These are phyloP conservation scores for Amanita subjunquillea DNA, from an alignment of 768 basidiomycete species.

Conservation along the genomic window DNA sequence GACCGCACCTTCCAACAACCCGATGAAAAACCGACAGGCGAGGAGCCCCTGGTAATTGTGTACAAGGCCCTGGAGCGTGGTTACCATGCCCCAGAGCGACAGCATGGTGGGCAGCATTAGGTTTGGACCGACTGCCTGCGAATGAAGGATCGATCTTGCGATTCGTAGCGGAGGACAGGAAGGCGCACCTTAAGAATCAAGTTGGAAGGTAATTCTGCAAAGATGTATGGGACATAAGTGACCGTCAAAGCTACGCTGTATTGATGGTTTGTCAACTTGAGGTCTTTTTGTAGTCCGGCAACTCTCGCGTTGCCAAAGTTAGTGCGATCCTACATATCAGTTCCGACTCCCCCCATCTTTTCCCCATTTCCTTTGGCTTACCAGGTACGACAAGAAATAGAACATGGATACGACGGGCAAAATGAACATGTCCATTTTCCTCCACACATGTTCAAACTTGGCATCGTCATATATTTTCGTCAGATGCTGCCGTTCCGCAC, in stretches of 20 bases:
- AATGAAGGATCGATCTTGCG: not conserved
- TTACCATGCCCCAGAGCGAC: constrained; percentile 53
- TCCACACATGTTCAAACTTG: constrained; percentile 30
- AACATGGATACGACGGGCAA: constrained; percentile 39
- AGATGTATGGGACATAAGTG: constrained; percentile 44
- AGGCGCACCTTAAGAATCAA: constrained; percentile 37
- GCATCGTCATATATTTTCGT: constrained; percentile 12
- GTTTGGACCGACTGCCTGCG: constrained; percentile 38
- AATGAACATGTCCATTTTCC: constrained; percentile 37
- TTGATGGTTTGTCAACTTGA: constrained; percentile 37
- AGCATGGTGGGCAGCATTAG: constrained; percentile 51
- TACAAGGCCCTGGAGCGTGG: constrained; percentile 51
- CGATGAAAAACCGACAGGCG: constrained; percentile 41
- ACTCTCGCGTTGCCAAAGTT: constrained; percentile 54
- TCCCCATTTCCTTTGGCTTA: constrained; percentile 13
- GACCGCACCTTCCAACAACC: constrained; percentile 33
- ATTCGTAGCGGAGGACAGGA: not conserved
- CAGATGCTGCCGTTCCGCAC: not conserved
- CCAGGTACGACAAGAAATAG: constrained; percentile 44
- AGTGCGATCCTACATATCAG: constrained; percentile 30
- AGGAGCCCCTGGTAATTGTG: constrained; percentile 31
- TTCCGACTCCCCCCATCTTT: not conserved
- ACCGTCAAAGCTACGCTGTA: constrained; percentile 42
- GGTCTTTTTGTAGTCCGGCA: constrained; percentile 45
- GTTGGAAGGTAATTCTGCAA: constrained; percentile 52